Evolutionary conservation across 805 yeast species (phyloP).

Genomic region (Dipodascopsis uninucleata): DNA sequence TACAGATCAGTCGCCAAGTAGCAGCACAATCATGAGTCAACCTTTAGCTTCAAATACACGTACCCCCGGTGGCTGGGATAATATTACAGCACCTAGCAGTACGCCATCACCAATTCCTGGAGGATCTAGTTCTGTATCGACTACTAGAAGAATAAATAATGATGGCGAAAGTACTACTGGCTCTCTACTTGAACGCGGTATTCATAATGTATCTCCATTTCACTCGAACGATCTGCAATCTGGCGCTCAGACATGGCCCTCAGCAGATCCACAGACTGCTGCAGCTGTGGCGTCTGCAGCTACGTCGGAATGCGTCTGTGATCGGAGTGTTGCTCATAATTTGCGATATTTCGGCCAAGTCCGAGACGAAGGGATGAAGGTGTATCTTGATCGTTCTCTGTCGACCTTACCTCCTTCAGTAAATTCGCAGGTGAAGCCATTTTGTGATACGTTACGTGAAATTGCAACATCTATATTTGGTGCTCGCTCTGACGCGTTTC

Average conservation of each 20-base stretch:
- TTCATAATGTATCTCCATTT: constrained; percentile 18
- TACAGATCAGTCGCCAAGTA: background rate
- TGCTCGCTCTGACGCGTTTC: constrained; percentile 30
- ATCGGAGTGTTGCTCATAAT: constrained; percentile 22
- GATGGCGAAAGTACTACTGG: constrained; percentile 5
- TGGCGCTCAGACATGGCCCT: constrained; percentile 9
- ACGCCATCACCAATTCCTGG: constrained; percentile 11
- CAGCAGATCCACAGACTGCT: background rate
- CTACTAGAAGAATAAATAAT: background rate
- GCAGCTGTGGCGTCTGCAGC: constrained; percentile 16
- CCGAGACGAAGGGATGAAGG: constrained; percentile 13
- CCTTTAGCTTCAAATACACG: background rate
- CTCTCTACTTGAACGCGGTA: constrained; percentile 18
- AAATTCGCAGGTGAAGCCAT: constrained; percentile 11
- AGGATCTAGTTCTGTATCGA: no score
- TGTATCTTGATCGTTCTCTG: constrained; percentile 12
- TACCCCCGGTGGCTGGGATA: constrained; percentile 22
- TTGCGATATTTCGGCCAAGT: constrained; percentile 12
- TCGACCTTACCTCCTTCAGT: constrained; percentile 10
- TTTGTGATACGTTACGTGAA: constrained; percentile 12
- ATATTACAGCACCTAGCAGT: constrained; percentile 2
- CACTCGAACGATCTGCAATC: constrained; percentile 7
- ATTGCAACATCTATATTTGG: constrained; percentile 27
- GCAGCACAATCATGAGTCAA: background rate
- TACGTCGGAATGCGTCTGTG: constrained; percentile 20